Conservation (phyloP, 78 protist species). For the Trichosphaerium sp. region DNA sequence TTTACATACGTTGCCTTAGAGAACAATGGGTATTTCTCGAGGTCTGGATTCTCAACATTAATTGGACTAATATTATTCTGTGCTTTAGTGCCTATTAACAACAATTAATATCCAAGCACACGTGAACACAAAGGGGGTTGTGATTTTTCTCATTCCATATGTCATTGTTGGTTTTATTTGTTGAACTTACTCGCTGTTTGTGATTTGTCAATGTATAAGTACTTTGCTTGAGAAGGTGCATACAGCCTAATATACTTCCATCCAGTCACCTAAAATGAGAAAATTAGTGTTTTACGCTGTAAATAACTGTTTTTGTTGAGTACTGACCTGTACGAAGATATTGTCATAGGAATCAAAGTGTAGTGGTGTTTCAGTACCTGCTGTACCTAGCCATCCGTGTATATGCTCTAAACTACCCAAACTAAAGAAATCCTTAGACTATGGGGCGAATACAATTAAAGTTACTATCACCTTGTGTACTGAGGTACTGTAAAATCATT, state of each 20-base stretch:
- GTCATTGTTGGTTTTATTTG: no score
- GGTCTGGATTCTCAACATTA: conserved; percentile 22
- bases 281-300: no score
- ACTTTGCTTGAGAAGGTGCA: neutral
- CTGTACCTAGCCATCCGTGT: conserved; percentile 53
- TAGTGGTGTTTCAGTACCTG: conserved; percentile 49
- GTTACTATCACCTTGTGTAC: neutral
- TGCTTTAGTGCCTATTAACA: no score
- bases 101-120: no score
- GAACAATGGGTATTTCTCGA: conserved; percentile 4
- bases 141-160: no score
- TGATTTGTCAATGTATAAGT: neutral
- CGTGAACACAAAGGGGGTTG: no score
- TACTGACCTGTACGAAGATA: conserved; percentile 41
- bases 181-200: neutral
- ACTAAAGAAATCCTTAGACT: no score
- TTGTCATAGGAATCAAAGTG: conserved; percentile 54
- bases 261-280: no score
- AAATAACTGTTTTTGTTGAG: no score
- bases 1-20: no score
- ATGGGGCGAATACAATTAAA: no score
- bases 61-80: conserved; percentile 27
- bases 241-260: conserved; percentile 48
- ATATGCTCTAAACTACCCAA: no score
- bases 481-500: conserved; percentile 2